Base-by-base conservation (phyloP, 208 protist genomes). In the Trypanosoma avium region DNA sequence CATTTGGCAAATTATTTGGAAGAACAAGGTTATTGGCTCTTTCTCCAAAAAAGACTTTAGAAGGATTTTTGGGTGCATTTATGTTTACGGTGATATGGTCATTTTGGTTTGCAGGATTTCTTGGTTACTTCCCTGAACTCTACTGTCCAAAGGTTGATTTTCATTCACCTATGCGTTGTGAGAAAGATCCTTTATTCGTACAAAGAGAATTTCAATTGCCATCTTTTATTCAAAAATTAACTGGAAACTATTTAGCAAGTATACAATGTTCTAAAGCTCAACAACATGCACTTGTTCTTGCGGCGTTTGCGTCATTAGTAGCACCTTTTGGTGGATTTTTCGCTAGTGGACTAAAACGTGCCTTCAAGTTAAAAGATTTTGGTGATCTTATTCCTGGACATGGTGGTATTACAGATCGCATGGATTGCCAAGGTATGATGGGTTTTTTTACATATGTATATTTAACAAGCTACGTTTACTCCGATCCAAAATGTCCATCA, bases 321-420 rank as follows among this genome's bases (percentile, higher is more conserved):
- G 97, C 98, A 0, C 98, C 98, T 17, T 99, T 99, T 82, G 98
- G 98, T 30, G 98, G 98, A 21, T 99, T 99, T 82, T 99, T 99
- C 74, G 98, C 97, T 6, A 98, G 92, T 33, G 97, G 96, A 6
- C 72, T 99, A 29, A 99, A 99, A 77, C 93, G 98, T 12, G 97
- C 97, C 0, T 99, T 98, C 64, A 94, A 97, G 38, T 82, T 99
- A 24, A 99, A 99, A 75, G 98, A 99, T 81, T 99, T 99, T 86
- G 96, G 92, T 38, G 87, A 97, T 38, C 70, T 98, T 22, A 98
- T 99, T 66, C 98, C 98, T 15, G 98, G 98, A 10, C 98, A 99
- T 70, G 98, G 98, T 42, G 98, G 98, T 30, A 96, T 99, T 57
- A 98, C 95, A 10, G 98, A 99, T 70, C 80, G 98, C 32, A 98